These are phyloP conservation scores for Helotiales sp. DNA, from an alignment of 2,329 filamentous ascomycete species.

Conservation along the genomic window DNA sequence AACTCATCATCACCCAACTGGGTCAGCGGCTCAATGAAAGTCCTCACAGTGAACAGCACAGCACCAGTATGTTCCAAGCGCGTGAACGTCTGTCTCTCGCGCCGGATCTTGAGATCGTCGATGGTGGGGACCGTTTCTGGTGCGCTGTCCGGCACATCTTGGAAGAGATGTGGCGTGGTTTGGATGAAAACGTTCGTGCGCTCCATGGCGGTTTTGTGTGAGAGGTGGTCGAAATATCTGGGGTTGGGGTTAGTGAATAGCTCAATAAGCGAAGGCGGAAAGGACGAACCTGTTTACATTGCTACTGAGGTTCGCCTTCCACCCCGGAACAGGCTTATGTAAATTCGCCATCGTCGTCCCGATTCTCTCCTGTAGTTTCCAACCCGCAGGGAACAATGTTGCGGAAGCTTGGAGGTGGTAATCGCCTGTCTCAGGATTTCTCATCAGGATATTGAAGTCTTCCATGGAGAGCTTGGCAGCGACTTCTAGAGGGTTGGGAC, in stretches of 20 bases:
- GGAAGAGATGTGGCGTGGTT: conserved; percentile 51
- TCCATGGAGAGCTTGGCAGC: conserved; percentile 56
- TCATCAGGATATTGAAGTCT: conserved; percentile 55
- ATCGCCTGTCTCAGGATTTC: conserved; percentile 50
- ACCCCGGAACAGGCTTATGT: conserved; percentile 53
- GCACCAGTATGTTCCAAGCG: conserved; percentile 50
- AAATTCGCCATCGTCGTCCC: conserved; percentile 54
- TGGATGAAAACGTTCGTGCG: conserved; percentile 56
- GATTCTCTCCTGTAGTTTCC: conserved; percentile 54
- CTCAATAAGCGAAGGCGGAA: not conserved
- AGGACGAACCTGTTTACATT: conserved; percentile 50
- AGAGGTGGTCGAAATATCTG: conserved; percentile 53
- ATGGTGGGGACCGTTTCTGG: conserved; percentile 40
- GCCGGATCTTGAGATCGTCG: conserved; percentile 51
- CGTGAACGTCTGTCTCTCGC: conserved; percentile 56
- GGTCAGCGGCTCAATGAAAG: conserved; percentile 49
- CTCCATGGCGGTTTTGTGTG: conserved; percentile 51
- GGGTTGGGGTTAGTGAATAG: not conserved
- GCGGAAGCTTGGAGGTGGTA: conserved; percentile 56
- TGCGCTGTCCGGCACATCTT: conserved; percentile 49
- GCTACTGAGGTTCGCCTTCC: conserved; percentile 52
- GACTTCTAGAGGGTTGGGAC: conserved; percentile 53
- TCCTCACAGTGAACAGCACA: conserved; percentile 56
- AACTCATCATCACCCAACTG: conserved; percentile 49
- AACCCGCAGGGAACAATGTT: conserved; percentile 58